Evolutionary conservation across 2,329 filamentous ascomycete species (phyloP), one percentile per base, ranked within the genome.

Genomic region (Hypoxylon sp.): DNA sequence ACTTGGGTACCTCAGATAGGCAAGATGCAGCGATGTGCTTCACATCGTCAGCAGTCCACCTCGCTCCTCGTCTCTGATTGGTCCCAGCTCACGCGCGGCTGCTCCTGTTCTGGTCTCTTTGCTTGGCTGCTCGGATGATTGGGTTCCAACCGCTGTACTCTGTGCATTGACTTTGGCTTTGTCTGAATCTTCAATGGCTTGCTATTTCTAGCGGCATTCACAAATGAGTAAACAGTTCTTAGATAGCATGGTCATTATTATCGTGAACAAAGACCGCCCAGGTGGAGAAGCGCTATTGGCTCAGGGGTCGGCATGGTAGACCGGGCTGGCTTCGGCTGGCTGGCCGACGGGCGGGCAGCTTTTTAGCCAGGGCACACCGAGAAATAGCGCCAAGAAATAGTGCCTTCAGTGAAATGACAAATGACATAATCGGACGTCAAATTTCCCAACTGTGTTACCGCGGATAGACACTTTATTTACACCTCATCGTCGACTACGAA

Each of bases 1-100:
- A 11, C 29, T 33, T 15, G n/a, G 29, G n/a, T n/a, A 35, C 10
- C 10, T 2, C 31, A 4, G 31, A 17, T 5, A 51, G 17, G 51
- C 21, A 46, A 48, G 46, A 27, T 29, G 29, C 20, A 9, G n/a
- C n/a, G n/a, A n/a, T n/a, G 5, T 63, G 58, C 57, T 53, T 59
- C 60, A 57, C 48, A 48, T 57, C 47, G 49, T 51, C 40, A 53
- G 20, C 27, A 51, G 57, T 40, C 24, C 21, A 42, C 18, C 9
- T 17, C 31, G 46, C 35, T 48, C n/a, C 11, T 15, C 37, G 26
- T 9, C 23, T 60, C 4, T 64, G 51, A 64, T 64, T 66, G 62
- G 63, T 6, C 24, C 29, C 41, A n/a, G 55, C 58, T 64, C 58
- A 64, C 63, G 62, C 63, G 63, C 63, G 63, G 53, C 59, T 64